These are phyloP conservation scores for Erodium moschatum DNA, from an alignment of 441 rosid species.

Conservation along the genomic window DNA sequence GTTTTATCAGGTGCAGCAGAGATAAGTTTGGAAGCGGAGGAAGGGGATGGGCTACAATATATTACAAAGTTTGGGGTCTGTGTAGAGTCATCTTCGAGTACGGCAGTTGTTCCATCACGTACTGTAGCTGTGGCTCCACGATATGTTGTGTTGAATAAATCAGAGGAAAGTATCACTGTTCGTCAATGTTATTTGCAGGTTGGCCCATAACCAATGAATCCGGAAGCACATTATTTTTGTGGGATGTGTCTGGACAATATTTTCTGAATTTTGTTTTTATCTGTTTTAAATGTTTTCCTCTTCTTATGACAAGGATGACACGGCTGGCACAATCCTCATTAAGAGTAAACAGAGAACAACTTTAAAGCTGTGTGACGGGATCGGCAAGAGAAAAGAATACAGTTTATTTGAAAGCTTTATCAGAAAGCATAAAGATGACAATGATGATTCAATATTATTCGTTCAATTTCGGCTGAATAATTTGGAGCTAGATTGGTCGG, in stretches of 20 bases:
- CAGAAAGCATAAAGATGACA: slow-evolving; percentile 62
- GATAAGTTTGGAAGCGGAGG: slow-evolving; percentile 52
- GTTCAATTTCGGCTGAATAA: slow-evolving; percentile 63
- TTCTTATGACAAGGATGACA: slow-evolving; percentile 48
- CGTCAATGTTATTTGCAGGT: slow-evolving; percentile 88
- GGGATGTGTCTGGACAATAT: slow-evolving; percentile 16
- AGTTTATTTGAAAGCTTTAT: slow-evolving; percentile 73
- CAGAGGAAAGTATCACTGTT: slow-evolving; percentile 54
- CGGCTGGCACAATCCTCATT: slow-evolving; percentile 37
- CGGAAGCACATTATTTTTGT: slow-evolving; percentile 16
- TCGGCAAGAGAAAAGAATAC: slow-evolving; percentile 46
- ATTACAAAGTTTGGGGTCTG: slow-evolving; percentile 72
- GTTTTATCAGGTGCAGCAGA: slow-evolving; percentile 87
- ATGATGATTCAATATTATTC: slow-evolving; percentile 40
- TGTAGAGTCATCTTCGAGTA: slow-evolving; percentile 48
- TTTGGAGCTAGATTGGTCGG: slow-evolving; percentile 71
- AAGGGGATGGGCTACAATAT: slow-evolving; percentile 46
- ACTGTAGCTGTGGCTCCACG: slow-evolving; percentile 64
- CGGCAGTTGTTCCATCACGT: slow-evolving; percentile 50
- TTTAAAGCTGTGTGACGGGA: slow-evolving; percentile 49
- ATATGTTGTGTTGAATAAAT: slow-evolving; percentile 59
- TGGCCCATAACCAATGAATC: slow-evolving; percentile 23
- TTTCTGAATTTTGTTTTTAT: slow-evolving; percentile 18
- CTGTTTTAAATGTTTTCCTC: slow-evolving; percentile 17
- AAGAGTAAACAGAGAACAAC: slow-evolving; percentile 49